These are phyloP conservation scores for Aspergillus cristatus DNA, from an alignment of 495 filamentous ascomycete genomes.

Conservation along the genomic window DNA sequence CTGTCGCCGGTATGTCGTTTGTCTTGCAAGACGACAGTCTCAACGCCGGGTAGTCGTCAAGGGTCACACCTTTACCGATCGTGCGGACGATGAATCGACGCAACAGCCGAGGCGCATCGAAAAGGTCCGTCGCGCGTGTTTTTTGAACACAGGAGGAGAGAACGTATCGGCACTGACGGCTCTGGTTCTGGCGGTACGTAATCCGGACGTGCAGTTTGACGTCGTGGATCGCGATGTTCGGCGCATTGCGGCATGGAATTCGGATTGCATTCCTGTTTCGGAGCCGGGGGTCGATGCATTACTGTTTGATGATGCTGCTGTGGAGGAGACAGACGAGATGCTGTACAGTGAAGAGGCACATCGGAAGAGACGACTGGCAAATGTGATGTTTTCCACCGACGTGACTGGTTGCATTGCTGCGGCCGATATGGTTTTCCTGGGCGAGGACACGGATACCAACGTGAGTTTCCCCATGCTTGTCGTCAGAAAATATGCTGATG, in stretches of 20 bases:
- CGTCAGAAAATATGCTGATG: neutral
- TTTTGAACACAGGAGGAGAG: slow-evolving; percentile 12
- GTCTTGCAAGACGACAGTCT: neutral
- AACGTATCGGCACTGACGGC: slow-evolving; percentile 57
- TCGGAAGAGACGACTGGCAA: slow-evolving; percentile 38
- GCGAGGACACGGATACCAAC: slow-evolving; percentile 46
- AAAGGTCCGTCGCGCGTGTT: slow-evolving; percentile 11
- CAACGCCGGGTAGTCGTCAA: slow-evolving; percentile 11
- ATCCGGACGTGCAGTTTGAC: slow-evolving; percentile 55
- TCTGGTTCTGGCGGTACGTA: slow-evolving; percentile 63
- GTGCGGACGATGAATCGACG: slow-evolving; percentile 3
- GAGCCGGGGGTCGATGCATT: slow-evolving; percentile 37
- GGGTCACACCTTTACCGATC: slow-evolving; percentile 15
- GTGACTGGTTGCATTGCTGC: slow-evolving; percentile 47
- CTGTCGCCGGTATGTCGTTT: slow-evolving; percentile 6
- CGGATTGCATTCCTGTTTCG: slow-evolving; percentile 60
- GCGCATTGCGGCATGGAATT: slow-evolving; percentile 67
- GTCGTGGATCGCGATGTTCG: slow-evolving; percentile 60
- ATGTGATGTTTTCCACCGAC: slow-evolving; percentile 62
- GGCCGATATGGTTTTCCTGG: slow-evolving; percentile 65
- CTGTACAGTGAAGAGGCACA: slow-evolving; percentile 23
- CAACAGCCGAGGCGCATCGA: slow-evolving; percentile 2
- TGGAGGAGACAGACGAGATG: neutral
- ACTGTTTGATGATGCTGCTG: slow-evolving; percentile 6
- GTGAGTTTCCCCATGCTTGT: slow-evolving; percentile 39